phyloP scores from a whole-genome alignment of 1,284 basidiomycete species.

The Microbotryomycetes sp. region DNA sequence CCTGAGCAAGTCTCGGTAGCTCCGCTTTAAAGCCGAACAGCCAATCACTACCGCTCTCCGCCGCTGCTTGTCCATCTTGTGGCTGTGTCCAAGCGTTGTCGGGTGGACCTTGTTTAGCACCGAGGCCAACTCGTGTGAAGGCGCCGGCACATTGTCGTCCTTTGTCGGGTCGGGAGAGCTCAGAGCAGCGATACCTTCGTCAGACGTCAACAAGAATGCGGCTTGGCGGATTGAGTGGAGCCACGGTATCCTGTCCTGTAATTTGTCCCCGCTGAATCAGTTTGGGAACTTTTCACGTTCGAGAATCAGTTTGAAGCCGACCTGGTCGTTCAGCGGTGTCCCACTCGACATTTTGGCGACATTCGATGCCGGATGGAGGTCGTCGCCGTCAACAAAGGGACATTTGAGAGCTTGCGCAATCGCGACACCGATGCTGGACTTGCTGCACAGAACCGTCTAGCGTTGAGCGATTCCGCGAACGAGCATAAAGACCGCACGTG shows the following conservation, averaged over 20 bases:
- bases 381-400: constrained; percentile 84
- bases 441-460: constrained; percentile 46
- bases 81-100: constrained; percentile 16
- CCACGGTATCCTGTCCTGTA: constrained; percentile 73
- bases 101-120: constrained; percentile 23
- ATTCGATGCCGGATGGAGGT: constrained; percentile 72
- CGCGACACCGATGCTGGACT: constrained; percentile 70
- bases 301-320: constrained; percentile 2
- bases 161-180: constrained; percentile 3
- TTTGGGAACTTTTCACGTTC: not conserved
- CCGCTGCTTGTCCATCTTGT: constrained; percentile 32
- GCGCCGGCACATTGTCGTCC: constrained; percentile 32
- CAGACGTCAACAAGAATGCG: constrained; percentile 44
- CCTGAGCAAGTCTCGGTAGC: constrained; percentile 74
- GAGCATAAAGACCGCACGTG: not conserved
- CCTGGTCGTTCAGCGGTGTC: constrained; percentile 67
- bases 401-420: constrained; percentile 56
- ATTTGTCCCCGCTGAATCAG: not conserved
- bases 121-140: constrained; percentile 34
- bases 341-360: constrained; percentile 82
- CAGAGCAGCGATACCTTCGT: constrained; percentile 17
- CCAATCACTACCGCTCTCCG: constrained; percentile 63
- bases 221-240: constrained; percentile 61
- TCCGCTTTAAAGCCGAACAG: constrained; percentile 75
- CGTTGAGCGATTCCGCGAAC: not conserved